A percentile compares a stretch with the other conserved stretches of the same genome.
phyloP scores from a whole-genome alignment of 306 rosid species.

The Arachis hypogaea region DNA sequence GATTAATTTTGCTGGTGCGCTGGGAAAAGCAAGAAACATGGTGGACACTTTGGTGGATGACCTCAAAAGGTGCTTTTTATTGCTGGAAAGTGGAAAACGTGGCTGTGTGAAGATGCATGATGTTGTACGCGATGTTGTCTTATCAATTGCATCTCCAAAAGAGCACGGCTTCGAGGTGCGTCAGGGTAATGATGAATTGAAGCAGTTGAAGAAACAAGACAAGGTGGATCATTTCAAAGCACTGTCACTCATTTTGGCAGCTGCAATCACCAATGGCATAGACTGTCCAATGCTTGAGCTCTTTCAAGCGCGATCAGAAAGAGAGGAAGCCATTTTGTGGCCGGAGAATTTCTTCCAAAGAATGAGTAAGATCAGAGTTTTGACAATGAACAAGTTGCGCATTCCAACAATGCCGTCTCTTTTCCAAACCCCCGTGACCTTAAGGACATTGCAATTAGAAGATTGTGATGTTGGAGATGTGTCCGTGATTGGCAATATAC shows the following conservation, averaged over 20 bases:
- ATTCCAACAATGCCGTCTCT: no score
- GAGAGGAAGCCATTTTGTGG: no score
- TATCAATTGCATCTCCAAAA: slow-evolving; percentile 4
- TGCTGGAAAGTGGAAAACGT: slow-evolving; percentile 27
- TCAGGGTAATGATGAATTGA: not conserved
- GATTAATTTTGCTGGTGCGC: not conserved
- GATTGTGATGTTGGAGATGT: slow-evolving; percentile 16
- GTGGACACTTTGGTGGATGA: slow-evolving; percentile 26
- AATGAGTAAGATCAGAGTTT: no score
- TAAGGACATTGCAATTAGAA: not conserved
- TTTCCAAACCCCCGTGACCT: not conserved
- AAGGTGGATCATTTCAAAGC: not conserved
- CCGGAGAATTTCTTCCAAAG: not conserved
- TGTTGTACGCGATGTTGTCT: slow-evolving; percentile 35
- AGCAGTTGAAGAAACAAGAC: not conserved
- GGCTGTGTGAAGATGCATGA: slow-evolving; percentile 45
- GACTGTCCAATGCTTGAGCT: slow-evolving; percentile 10
- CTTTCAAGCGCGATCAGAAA: not conserved
- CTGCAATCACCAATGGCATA: not conserved
- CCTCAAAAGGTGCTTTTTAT: slow-evolving; percentile 31
- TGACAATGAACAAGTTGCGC: no score
- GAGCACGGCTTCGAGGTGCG: slow-evolving; percentile 2
- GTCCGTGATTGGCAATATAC: slow-evolving; percentile 32
- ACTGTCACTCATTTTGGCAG: slow-evolving; percentile 26
- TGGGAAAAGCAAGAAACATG: slow-evolving; percentile 35